phyloP scores from a whole-genome alignment of 1,284 basidiomycete species.

The Phenoliferia sp. region DNA sequence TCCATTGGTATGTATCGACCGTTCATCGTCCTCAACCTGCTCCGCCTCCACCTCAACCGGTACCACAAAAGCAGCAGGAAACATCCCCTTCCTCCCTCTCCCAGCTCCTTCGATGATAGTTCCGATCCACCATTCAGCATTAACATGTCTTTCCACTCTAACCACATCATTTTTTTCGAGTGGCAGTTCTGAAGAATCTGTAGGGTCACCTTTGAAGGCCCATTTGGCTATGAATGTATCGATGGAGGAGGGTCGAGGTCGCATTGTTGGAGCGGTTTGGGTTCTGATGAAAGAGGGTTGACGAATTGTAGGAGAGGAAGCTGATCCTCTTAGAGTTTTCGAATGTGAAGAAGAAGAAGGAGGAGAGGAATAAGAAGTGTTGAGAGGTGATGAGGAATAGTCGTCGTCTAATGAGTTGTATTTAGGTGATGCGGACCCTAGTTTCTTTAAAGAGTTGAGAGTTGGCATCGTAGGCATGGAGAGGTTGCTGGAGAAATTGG shows the following conservation, averaged over 20 bases:
- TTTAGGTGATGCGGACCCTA: background rate
- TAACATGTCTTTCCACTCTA: background rate
- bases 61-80: background rate
- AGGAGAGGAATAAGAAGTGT: background rate
- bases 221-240: background rate
- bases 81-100: background rate
- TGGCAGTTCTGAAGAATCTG: background rate
- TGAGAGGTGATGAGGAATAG: background rate
- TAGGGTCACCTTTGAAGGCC: background rate
- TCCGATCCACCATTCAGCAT: background rate
- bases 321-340: background rate
- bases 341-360: background rate
- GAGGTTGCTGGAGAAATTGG: background rate
- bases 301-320: background rate
- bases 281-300: background rate
- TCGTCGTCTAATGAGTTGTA: background rate
- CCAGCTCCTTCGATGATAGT: background rate
- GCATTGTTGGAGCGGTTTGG: background rate
- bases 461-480: conserved; percentile 10
- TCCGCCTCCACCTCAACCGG: background rate
- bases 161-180: background rate
- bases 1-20: background rate
- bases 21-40: background rate
- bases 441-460: conserved; percentile 13
- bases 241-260: background rate